phyloP scores from a whole-genome alignment of 306 rosid genomes.

The Prinsepia uniflora region DNA sequence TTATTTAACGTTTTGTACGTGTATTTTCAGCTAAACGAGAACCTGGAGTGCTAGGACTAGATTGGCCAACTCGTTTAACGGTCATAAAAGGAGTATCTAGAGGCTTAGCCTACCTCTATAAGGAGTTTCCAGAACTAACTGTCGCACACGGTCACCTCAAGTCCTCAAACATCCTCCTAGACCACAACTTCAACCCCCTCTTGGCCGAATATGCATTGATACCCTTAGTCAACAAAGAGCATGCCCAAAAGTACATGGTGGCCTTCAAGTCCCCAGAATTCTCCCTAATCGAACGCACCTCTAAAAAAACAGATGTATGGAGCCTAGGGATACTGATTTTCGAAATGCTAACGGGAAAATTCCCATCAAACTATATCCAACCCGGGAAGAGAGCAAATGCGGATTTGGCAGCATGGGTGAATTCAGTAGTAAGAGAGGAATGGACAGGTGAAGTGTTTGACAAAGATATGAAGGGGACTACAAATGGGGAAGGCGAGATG shows the following conservation, averaged over 20 bases:
- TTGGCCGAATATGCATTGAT: slow-evolving; percentile 60
- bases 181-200: slow-evolving; percentile 36
- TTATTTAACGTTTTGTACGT: background rate
- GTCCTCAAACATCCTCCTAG: slow-evolving; percentile 73
- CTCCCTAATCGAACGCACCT: slow-evolving; percentile 23
- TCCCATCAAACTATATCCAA: slow-evolving; percentile 55
- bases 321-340: slow-evolving; percentile 67
- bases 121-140: slow-evolving; percentile 38
- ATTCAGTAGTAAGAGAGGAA: slow-evolving; percentile 60
- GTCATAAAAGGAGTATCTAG: slow-evolving; percentile 75
- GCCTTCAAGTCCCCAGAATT: slow-evolving; percentile 60
- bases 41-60: slow-evolving; percentile 29
- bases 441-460: slow-evolving; percentile 77
- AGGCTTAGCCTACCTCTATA: slow-evolving; percentile 54
- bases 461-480: slow-evolving; percentile 36
- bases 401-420: slow-evolving; percentile 64
- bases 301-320: slow-evolving; percentile 59
- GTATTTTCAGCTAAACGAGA: slow-evolving; percentile 40
- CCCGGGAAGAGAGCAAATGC: slow-evolving; percentile 41
- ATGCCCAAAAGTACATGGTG: slow-evolving; percentile 61
- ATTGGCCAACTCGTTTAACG: slow-evolving; percentile 69
- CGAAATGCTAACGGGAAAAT: slow-evolving; percentile 60
- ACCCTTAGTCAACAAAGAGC: slow-evolving; percentile 36
- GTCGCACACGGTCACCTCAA: slow-evolving; percentile 81
- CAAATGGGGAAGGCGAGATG: slow-evolving; percentile 56